Base-by-base conservation (phyloP, 331 rosid genomes). In the Telfairia occidentalis region DNA sequence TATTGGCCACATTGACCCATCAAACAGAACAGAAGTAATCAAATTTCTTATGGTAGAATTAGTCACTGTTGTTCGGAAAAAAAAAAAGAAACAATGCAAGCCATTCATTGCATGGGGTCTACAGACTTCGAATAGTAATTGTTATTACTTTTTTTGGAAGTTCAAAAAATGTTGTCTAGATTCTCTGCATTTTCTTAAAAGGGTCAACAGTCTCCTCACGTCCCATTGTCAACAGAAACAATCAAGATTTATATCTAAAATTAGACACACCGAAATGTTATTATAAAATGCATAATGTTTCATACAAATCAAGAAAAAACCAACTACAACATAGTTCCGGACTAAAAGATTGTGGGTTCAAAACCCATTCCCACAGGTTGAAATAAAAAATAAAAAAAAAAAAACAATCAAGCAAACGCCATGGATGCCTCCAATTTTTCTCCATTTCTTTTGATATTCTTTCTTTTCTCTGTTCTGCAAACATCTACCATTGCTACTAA, bases 381-480 rank as follows among this genome's bases (percentile, higher is more conserved):
- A n/a, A n/a, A n/a, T n/a, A n/a, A n/a, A n/a, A n/a, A n/a, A n/a
- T n/a, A n/a, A n/a, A n/a, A n/a, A n/a, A n/a, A n/a, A n/a, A n/a
- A n/a, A n/a, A n/a, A n/a, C n/a, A n/a, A n/a, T n/a, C 24, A 34
- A 61, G 8, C 43, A 13, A 58, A 29, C 13, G 43, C 43, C 19
- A 60, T 60, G 69, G 69, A 30, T 5, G 12, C 12, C 42, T 23
- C 42, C 4, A 19, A 29, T 54, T 71, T 40, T 55, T 55, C 74
- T 52, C 50, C 77, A n/a, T 2, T 76, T 15, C 67, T 83, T 9
- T 40, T 82, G 9, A 16, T 58, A 1, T 15, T 81, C 74, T 3
- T 72, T 55, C 32, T 81, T 19, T 24, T 76, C 52, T 79, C 67
- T 21, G 35, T 82, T 29, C 49, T 73, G 13, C 83, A 76, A 29